Evolutionary conservation across 1,139 yeast species (phyloP).

Genomic region (Debaryomycetaceae sp.): DNA sequence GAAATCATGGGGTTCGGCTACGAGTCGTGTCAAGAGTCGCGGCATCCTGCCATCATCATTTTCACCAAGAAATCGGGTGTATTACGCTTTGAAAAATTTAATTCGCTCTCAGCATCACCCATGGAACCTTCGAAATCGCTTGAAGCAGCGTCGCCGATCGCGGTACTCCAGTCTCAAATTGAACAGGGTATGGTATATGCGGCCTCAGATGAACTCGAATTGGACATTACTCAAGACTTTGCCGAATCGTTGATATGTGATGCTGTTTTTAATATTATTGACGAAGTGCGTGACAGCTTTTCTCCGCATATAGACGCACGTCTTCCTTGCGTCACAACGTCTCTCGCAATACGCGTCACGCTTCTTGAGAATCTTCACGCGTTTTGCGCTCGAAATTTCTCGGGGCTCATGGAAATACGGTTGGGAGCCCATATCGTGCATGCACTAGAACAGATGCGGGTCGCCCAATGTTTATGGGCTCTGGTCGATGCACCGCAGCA

Average conservation of each 20-base stretch:
- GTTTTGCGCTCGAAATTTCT: conserved; percentile 39
- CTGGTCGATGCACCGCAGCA: conserved; percentile 13
- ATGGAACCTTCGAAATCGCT: conserved; percentile 1
- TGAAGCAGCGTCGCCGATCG: conserved; percentile 13
- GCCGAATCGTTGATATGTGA: too few relatives aligned
- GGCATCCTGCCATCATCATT: conserved; percentile 34
- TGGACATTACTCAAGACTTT: neutral
- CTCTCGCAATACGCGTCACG: conserved; percentile 14
- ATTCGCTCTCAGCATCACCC: conserved; percentile 6
- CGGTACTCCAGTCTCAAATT: conserved; percentile 54
- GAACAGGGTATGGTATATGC: conserved; percentile 72
- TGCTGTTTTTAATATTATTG: conserved; percentile 43
- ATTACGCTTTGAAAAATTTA: conserved; percentile 44
- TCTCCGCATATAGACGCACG: conserved; percentile 24
- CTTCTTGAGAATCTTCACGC: conserved; percentile 29
- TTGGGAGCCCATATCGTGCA: conserved; percentile 27
- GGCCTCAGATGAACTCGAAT: conserved; percentile 33
- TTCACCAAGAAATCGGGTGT: conserved; percentile 56
- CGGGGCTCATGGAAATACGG: conserved; percentile 8
- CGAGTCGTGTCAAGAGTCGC: conserved; percentile 23
- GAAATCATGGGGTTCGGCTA: conserved; percentile 52
- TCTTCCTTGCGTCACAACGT: conserved; percentile 17
- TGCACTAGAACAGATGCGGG: conserved; percentile 45
- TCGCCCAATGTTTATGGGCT: conserved; percentile 42
- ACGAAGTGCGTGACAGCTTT: conserved; percentile 49